Conservation (phyloP, 495 filamentous ascomycete genomes). For the Aspergillus biplanus region DNA sequence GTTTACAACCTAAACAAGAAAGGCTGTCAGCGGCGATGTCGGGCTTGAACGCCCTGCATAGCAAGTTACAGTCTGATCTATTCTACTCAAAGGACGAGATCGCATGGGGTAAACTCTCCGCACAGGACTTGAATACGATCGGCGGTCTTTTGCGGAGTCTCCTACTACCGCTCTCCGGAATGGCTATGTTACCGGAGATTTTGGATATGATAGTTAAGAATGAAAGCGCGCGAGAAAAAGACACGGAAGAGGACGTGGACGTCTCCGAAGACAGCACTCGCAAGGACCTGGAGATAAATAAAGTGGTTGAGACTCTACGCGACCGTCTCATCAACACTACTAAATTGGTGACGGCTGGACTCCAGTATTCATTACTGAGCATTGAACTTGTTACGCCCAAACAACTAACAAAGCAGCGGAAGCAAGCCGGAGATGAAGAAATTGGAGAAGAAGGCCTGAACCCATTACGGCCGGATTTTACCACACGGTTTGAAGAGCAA, state of each 20-base stretch:
- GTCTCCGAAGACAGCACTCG: conserved; percentile 34
- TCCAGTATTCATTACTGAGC: conserved; percentile 33
- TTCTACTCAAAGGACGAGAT: conserved; percentile 74
- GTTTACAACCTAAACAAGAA: conserved; percentile 34
- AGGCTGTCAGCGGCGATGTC: conserved; percentile 51
- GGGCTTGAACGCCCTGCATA: conserved; percentile 59
- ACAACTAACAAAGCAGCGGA: conserved; percentile 28
- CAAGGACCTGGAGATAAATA: conserved; percentile 37
- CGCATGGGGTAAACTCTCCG: conserved; percentile 67
- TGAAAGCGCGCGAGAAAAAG: conserved; percentile 25
- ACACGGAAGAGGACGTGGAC: conserved; percentile 27
- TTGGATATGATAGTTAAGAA: conserved; percentile 57
- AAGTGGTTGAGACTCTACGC: conserved; percentile 62
- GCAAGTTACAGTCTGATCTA: conserved; percentile 68
- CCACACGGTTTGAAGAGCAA: conserved; percentile 24
- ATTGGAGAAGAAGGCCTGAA: conserved; percentile 28
- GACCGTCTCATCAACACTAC: conserved; percentile 59
- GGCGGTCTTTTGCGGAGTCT: conserved; percentile 57
- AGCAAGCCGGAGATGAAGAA: conserved; percentile 32
- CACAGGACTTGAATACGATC: conserved; percentile 64
- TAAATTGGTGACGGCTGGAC: conserved; percentile 34
- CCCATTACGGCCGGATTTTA: conserved; percentile 26
- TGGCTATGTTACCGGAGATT: conserved; percentile 71
- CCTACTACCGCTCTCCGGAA: conserved; percentile 67
- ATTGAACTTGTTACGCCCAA: conserved; percentile 34